A percentile compares a stretch with the other conserved stretches of the same genome.
These are phyloP conservation scores for Panicum virgatum DNA, from an alignment of 202 grass and related monocot species.

Conservation along the genomic window DNA sequence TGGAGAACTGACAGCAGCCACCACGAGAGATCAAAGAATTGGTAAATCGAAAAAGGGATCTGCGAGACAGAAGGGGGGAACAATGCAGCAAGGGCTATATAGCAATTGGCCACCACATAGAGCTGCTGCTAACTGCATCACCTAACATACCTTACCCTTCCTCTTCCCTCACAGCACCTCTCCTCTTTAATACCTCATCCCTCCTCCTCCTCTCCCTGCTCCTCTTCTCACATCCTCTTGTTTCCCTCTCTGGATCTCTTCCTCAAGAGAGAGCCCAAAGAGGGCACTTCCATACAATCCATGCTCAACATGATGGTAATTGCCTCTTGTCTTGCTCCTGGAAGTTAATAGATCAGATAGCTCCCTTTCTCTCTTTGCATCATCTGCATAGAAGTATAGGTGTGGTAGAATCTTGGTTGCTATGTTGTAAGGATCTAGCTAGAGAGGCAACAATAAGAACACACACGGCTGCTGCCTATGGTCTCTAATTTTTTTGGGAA, in stretches of 20 bases:
- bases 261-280: conserved; percentile 45
- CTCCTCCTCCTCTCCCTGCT: conserved; percentile 31
- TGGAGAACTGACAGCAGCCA: conserved; percentile 35
- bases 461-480: conserved; percentile 7
- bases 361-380: conserved; percentile 29
- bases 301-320: conserved; percentile 69
- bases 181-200: conserved; percentile 34
- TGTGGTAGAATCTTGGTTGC: conserved; percentile 40
- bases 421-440: conserved; percentile 28
- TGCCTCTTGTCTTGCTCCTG: conserved; percentile 43
- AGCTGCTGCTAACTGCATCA: conserved; percentile 44
- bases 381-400: background rate
- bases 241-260: conserved; percentile 54
- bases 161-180: background rate
- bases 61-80: conserved; percentile 11
- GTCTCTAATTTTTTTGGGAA: conserved; percentile 18
- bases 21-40: conserved; percentile 30
- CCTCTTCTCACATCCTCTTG: conserved; percentile 36
- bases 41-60: conserved; percentile 14
- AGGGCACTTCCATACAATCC: conserved; percentile 36
- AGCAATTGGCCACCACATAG: conserved; percentile 41
- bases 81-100: conserved; percentile 15
- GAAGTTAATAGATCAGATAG: conserved; percentile 19
- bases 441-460: conserved; percentile 33
- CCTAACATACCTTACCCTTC: conserved; percentile 39